Percentiles rank a stretch among this genome's conserved stretches.
phyloP scores from a whole-genome alignment of 129 eudicot species.

The Saussurea involucrata region DNA sequence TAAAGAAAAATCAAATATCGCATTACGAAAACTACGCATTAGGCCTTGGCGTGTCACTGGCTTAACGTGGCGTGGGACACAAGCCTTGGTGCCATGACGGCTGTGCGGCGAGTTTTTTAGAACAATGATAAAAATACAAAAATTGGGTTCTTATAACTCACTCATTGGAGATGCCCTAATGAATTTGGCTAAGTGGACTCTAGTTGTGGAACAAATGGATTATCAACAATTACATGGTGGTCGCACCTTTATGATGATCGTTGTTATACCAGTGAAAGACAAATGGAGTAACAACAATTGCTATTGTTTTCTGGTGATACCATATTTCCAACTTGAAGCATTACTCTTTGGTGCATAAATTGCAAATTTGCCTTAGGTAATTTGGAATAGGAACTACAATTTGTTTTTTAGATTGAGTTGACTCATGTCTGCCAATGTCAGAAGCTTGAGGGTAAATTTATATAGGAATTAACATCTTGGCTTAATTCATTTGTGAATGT shows the following conservation, averaged over 20 bases:
- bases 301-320: conserved; percentile 1
- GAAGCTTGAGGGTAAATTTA: not conserved
- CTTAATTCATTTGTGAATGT: conserved; percentile 15
- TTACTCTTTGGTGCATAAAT: not conserved
- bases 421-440: not conserved
- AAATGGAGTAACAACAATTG: not conserved
- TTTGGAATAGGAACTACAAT: not conserved
- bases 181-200: not conserved
- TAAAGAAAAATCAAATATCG: no score
- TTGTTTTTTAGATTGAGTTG: conserved; percentile 5
- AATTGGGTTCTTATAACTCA: not conserved
- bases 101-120: no score
- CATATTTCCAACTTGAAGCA: not conserved
- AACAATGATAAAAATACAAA: not conserved
- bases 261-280: not conserved
- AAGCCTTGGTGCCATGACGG: no score
- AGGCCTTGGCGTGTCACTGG: no score
- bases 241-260: not conserved
- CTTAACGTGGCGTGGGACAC: no score
- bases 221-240: not conserved
- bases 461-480: not conserved
- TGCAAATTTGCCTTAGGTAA: not conserved
- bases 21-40: no score
- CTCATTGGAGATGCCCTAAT: not conserved
- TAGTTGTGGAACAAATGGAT: not conserved